Conservation (phyloP, 768 basidiomycete genomes). For the Phaffia tasmanica region DNA sequence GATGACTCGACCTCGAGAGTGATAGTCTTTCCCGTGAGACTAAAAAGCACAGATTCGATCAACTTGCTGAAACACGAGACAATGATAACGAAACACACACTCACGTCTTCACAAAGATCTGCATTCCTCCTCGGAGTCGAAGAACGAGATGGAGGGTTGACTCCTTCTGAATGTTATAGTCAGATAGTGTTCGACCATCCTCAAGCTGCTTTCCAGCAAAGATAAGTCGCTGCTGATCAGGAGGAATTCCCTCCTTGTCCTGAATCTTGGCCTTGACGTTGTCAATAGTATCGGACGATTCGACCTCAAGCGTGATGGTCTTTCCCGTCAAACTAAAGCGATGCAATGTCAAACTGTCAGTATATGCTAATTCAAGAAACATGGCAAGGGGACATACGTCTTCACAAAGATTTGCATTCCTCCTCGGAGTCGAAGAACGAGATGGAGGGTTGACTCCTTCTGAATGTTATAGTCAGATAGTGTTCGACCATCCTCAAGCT, state of each 20-base stretch:
- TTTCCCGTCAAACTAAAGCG: slow-evolving; percentile 38
- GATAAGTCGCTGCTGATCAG: slow-evolving; percentile 80
- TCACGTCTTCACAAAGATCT: slow-evolving; percentile 36
- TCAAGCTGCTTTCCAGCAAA: slow-evolving; percentile 89
- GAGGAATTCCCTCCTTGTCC: slow-evolving; percentile 52
- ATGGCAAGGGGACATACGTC: too few relatives aligned
- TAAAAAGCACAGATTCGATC: slow-evolving; percentile 33
- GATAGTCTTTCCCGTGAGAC: slow-evolving; percentile 39
- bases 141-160: slow-evolving; percentile 48
- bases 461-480: slow-evolving; percentile 80
- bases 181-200: slow-evolving; percentile 78
- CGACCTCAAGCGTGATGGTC: slow-evolving; percentile 57
- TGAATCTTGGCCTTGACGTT: slow-evolving; percentile 50
- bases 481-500: slow-evolving; percentile 81
- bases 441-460: slow-evolving; percentile 47
- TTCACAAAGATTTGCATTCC: slow-evolving; percentile 55
- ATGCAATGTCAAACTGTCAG: background rate
- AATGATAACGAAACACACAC: background rate
- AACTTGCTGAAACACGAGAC: background rate
- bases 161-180: slow-evolving; percentile 76
- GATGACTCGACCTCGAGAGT: slow-evolving; percentile 42
- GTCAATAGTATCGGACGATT: slow-evolving; percentile 64
- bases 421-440: slow-evolving; percentile 71
- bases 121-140: slow-evolving; percentile 81
- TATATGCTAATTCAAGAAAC: slow-evolving; percentile 27